Evolutionary conservation across 805 yeast genomes (phyloP), one percentile per base, ranked within the genome.

Genomic region (Tetrapisispora nanseiensis): DNA sequence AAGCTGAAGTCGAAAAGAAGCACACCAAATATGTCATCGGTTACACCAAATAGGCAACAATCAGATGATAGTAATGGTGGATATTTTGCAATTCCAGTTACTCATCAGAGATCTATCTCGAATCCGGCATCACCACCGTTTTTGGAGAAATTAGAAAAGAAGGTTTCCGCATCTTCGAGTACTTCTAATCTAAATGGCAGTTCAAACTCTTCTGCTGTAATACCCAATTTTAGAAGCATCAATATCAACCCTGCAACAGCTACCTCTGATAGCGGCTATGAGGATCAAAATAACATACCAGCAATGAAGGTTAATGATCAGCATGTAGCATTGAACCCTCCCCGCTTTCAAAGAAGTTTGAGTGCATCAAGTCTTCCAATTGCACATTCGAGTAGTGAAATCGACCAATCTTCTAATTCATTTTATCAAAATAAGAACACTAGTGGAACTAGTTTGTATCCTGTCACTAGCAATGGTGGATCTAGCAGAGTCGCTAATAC

Each of bases 71-170:
- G 63, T 35, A 51, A 48, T 16, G 63, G 64, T 23, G 67, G 65
- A 2, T 63, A 63, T 37, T 63, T 63, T 46, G 62, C 63, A 2
- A 50, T 63, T 13, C 67, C 67, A 5, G 45, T 63, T 2, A 43
- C 44, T 6, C 48, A 40, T 20, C 46, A 46, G 19, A 42, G 45
- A 3, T 43, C 42, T 2, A 3, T 11, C 23, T 33, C 40, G 1
- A 37, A 37, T 31, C 34, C 45, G 2, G 22, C 31, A 6, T 32
- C 32, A 1, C 38, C 34, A 27, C 33, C 24, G 5, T 6, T 19
- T 16, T 51, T 43, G 16, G 55, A 45, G 9, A 42, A 29, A n/a
- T 19, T 39, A 28, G 47, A 43, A 16, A 44, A 28, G 21, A 31
- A 30, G 15, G 27, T 12, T 32, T 33, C 38, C 4, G 32, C 46